Evolutionary conservation across 257 asterid species (phyloP), one percentile per base, ranked within the genome.

Genomic region (Solanum tarijense): DNA sequence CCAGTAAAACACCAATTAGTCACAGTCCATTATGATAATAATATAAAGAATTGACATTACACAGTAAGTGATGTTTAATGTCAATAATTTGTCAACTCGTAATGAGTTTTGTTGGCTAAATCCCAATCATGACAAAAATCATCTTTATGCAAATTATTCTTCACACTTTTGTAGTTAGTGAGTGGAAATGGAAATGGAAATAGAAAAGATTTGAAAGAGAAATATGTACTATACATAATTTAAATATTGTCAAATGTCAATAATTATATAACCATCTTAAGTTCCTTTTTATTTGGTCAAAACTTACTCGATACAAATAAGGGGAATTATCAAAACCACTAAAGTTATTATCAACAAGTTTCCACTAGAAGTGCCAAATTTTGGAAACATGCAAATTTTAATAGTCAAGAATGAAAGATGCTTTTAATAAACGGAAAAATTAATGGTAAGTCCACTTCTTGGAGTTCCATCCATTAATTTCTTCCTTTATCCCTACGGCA

Each of bases 401-500:
- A 43, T 81, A 27, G 84, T 78, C 36, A 78, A 78, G 36, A 41
- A 78, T 78, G 14, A 78, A 78, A 41, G 85, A 81, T 46, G 85
- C 85, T 46, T 81, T 46, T 81, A 81, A 81, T 43, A 81, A 81
- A 46, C 16, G 85, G 68, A 46, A 29, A 81, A 81, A 78, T 41
- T 27, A 46, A 81, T 81, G 85, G 85, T 18, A 29, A 79, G 85
- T 81, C 85, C 39, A 81, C 68, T 81, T 81, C 39, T 81, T 46
- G 85, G 85, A 81, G 85, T 81, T 81, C 68, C 68, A 46, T 81
- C 85, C 85, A 81, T 81, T 43, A 81, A 27, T 81, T 46, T 48
- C 65, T 81, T 81, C 68, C 85, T 29, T 81, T 81, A 81, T 18
- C 85, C 85, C 27, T 81, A 81, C 85, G 85, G 38, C 68, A 81